Evolutionary conservation across 345 rosid genomes (phyloP), one percentile per base, ranked within the genome.

Genomic region (Anacardium occidentale): DNA sequence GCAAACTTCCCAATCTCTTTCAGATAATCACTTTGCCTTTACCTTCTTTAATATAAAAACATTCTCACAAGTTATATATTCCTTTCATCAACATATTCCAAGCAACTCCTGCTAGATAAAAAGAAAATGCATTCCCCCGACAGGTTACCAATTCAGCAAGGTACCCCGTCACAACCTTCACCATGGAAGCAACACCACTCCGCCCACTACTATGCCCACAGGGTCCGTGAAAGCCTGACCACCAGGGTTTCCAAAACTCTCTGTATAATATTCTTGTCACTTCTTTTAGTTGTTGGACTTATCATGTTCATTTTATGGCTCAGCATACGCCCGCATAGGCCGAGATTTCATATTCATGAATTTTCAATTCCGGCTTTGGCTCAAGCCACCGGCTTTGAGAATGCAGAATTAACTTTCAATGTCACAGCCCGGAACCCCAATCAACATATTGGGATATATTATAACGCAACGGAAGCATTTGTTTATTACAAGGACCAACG

Each of bases 321-420:
- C 47, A 88, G 93, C 77, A 83, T 94, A 44, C 97, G 95, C 18
- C 98, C 98, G 0, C 97, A 94, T 65, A 80, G 97, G 2, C 98
- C 98, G 0, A 78, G 96, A 67, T n/a, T 92, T 75, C 74, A 73
- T 50, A 65, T 92, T 66, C 53, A 61, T 1, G 81, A 78, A 10
- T 92, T 90, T 69, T 83, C 84, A 0, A 34, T 94, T 74, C 85
- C 88, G 3, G 84, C 85, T 55, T 63, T 89, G 66, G 72, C 52
- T 64, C 88, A 85, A 55, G 62, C 83, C 4, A 32, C 34, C 10
- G 91, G 92, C 63, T 86, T 81, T 44, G 84, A 89, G 37, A 87
- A 88, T 47, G 85, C 89, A 5, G 69, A 81, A 67, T 76, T 94
- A 66, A 62, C 21, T 2, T 90, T 92, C 89, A 88, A 85, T 2